Evolutionary conservation across 139 green algal species (phyloP).

Genomic region (Closterium sp.): DNA sequence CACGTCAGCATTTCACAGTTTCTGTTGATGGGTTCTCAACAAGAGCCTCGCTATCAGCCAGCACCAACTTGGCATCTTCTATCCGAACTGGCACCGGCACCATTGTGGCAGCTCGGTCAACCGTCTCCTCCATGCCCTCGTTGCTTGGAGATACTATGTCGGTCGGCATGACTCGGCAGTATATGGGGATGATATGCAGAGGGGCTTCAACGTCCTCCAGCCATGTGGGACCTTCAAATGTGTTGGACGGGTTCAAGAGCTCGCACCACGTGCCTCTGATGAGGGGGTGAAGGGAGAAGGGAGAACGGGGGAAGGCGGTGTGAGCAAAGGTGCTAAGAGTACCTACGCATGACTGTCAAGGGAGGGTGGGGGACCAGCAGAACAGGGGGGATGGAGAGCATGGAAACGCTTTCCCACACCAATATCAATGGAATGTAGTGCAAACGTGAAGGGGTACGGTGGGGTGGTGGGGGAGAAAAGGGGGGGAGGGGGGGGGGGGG

Average conservation of each 20-base stretch:
- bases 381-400: neutral
- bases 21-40: neutral
- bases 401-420: too few relatives aligned
- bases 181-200: constrained; percentile 62
- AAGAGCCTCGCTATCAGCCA: neutral
- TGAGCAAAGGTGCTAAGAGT: neutral
- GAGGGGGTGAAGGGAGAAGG: neutral
- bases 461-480: neutral
- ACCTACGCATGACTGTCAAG: neutral
- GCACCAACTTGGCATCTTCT: neutral
- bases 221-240: constrained; percentile 59
- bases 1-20: neutral
- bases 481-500: neutral
- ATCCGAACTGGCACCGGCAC: neutral
- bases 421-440: neutral
- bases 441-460: neutral
- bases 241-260: constrained; percentile 30
- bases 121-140: neutral
- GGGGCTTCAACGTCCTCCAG: constrained; percentile 57
- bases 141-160: neutral
- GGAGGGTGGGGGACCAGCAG: neutral
- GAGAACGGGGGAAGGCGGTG: neutral
- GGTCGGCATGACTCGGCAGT: constrained; percentile 39
- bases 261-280: constrained; percentile 38
- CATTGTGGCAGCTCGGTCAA: neutral